Evolutionary conservation across 192 early-diverging fungal genomes (phyloP), one percentile per base, ranked within the genome.

Genomic region (Umbelopsis sp.): DNA sequence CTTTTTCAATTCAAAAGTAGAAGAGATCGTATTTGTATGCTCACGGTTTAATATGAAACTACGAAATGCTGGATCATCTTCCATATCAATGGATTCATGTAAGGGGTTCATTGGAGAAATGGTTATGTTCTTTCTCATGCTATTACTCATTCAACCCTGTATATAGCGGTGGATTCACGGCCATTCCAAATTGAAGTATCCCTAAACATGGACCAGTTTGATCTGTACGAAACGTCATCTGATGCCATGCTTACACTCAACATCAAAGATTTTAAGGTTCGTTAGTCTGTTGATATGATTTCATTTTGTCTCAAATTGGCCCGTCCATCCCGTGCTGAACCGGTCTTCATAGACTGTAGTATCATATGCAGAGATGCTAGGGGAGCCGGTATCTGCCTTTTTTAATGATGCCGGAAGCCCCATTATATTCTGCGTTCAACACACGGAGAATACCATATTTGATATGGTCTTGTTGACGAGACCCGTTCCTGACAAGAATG

Each of bases 141-240:
- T 26, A 31, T 14, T 14, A 62, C 56, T 29, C 14, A 17, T 2
- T 62, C 5, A 12, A 25, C 11, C 1, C 32, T 62, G 16, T 17
- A 49, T 29, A 31, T 32, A 62, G 56, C 56, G 2, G 31, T 32
- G 26, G 56, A 62, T 14, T 11, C 56, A 2, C 26, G 56, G 14
- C 56, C 56, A 4, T 62, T 62, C 20, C 56, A 62, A n/a, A 62
- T 62, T n/a, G 56, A 62, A 62, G 56, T 62, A 31, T 20, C 56
- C 9, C 56, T 62, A 2, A 62, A 62, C 17, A 62, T 62, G 56
- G 56, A 62, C 34, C 56, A 62, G 26, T 62, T 62, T 62, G 26
- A 62, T 62, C 31, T 31, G 17, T 62, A 62, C 17, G 56, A 62
- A 62, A 34, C 26, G 12, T 11, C 25, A 20, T 62, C 56, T 29